A percentile compares a stretch with the other conserved stretches of the same genome.
Evolutionary conservation across 352 stramenopile species (phyloP).

Genomic region (Globisporangium camurandrum): DNA sequence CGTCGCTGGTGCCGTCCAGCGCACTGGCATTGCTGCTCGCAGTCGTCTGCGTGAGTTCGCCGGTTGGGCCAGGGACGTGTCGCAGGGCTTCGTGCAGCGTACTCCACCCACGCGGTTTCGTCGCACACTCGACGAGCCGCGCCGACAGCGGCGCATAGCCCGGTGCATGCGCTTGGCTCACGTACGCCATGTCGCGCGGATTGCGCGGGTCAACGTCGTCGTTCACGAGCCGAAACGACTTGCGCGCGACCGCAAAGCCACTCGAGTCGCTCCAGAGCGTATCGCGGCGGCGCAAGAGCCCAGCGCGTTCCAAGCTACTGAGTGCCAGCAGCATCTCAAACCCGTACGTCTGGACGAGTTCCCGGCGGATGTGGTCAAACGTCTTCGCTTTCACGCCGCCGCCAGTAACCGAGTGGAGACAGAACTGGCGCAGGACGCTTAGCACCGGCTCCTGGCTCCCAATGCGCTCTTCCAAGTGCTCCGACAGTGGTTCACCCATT

Average conservation of each 20-base stretch:
- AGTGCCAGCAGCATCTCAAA: constrained; percentile 93
- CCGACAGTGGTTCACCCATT: constrained; percentile 92
- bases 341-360: constrained; percentile 96
- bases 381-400: constrained; percentile 92
- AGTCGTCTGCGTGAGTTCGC: constrained; percentile 62
- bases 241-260: constrained; percentile 82
- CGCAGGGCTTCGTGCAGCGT: constrained; percentile 77
- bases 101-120: constrained; percentile 70
- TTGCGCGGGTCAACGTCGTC: constrained; percentile 91
- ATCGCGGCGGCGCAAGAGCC: constrained; percentile 86
- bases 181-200: constrained; percentile 93
- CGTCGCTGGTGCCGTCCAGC: constrained; percentile 1
- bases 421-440: constrained; percentile 89
- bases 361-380: constrained; percentile 90
- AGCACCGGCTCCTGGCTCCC: constrained; percentile 88
- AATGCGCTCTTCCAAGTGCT: constrained; percentile 94
- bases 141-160: constrained; percentile 93
- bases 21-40: constrained; percentile 5
- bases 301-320: constrained; percentile 91
- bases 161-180: constrained; percentile 61
- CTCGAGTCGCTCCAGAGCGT: constrained; percentile 78
- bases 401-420: constrained; percentile 89
- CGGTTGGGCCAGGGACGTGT: constrained; percentile 69
- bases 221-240: constrained; percentile 93
- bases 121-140: constrained; percentile 88